Evolutionary conservation across 495 filamentous ascomycete species (phyloP), one percentile per base, ranked within the genome.

Genomic region (Tetracladium marchalianum): DNA sequence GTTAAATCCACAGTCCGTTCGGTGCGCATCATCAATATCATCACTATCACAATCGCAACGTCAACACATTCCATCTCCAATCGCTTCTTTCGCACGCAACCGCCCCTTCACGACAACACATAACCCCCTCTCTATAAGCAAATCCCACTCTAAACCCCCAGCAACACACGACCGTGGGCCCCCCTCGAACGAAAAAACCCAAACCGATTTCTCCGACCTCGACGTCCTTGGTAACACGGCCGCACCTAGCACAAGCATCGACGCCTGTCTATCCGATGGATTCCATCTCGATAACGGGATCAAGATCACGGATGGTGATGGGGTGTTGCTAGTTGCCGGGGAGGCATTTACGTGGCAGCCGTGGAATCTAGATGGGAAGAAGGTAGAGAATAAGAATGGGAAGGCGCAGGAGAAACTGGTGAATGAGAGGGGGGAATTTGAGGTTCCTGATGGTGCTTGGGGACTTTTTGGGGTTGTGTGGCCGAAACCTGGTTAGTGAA

Each of bases 311-410:
- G 73, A 72, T 15, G 79, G 85, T 6, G 73, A 74, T 24, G 87
- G 82, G 0, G 68, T 86, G 17, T 55, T 98, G 53, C 67, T 97
- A 5, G 75, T 95, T 1, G 78, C 73, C 24, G 89, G 90, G 7
- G 90, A 96, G 65, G 88, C 81, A 1, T 96, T 97, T 57, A 57
- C 63, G 34, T 98, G 93, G 93, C 62, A 73, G 58, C 92, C 92
- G 8, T 94, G 87, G 88, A 54, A 65, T 51, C 64, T 51, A 16
- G 22, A 27, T 3, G 22, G 22, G 22, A 38, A 31, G 27, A n/a
- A n/a, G n/a, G n/a, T n/a, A n/a, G n/a, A n/a, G n/a, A 59, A 60
- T 35, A 54, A 56, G 4, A 51, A 54, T 13, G 55, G 61, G 31
- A 31, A 45, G 2, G 54, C 31, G 47, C 61, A 42, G 48, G 56